Conservation (phyloP, 2,329 filamentous ascomycete genomes). For the Leptographium radiaticola region DNA sequence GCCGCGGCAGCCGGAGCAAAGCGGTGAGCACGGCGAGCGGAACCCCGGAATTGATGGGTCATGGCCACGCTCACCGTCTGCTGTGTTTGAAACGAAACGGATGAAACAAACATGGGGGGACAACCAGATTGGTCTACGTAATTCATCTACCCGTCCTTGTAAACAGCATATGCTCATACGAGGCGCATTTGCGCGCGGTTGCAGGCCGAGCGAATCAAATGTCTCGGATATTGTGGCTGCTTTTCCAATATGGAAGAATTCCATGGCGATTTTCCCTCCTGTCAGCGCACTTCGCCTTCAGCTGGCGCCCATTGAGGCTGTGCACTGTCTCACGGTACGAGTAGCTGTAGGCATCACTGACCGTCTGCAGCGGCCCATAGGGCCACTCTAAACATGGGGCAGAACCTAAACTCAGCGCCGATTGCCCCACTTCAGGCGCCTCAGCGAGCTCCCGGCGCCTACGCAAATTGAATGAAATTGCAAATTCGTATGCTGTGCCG, state of each 20-base stretch:
- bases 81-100: not conserved
- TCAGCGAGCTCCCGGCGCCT: not conserved
- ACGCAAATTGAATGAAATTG: not conserved
- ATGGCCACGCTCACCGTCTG: not conserved
- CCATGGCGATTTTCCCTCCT: not conserved
- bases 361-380: not conserved
- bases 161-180: too few species aligned
- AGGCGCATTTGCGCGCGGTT: not conserved
- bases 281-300: not conserved
- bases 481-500: not conserved
- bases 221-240: not conserved
- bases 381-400: not conserved
- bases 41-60: too few species aligned
- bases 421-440: not conserved
- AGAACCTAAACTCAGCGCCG: not conserved
- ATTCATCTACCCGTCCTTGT: not conserved
- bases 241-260: not conserved
- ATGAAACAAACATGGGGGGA: not conserved
- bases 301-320: slow-evolving; percentile 5
- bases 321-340: slow-evolving; percentile 1
- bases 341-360: not conserved
- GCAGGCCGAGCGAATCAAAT: not conserved
- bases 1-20: not conserved
- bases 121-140: not conserved
- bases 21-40: not conserved